phyloP scores from a whole-genome alignment of 2,329 filamentous ascomycete genomes.

The Penicillium brasilianum region DNA sequence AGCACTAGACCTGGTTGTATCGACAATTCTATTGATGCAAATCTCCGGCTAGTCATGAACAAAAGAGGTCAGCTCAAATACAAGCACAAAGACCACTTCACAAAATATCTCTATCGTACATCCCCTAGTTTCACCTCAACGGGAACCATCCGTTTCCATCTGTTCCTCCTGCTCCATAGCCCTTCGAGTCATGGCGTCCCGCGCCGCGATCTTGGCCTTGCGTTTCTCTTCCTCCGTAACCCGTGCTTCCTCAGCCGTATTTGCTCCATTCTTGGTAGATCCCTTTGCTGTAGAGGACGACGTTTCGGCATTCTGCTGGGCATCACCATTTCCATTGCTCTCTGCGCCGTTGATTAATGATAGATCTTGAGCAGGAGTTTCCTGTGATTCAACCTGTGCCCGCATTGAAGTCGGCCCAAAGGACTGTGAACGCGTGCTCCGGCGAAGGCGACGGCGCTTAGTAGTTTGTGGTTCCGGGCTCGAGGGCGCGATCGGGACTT shows the following conservation, averaged over 20 bases:
- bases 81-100: neutral
- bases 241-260: constrained; percentile 12
- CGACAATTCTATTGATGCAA: constrained; percentile 5
- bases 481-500: constrained; percentile 2
- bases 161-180: constrained; percentile 48
- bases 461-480: constrained; percentile 5
- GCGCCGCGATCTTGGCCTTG: constrained; percentile 41
- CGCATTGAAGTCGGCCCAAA: neutral
- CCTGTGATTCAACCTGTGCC: neutral
- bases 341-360: neutral
- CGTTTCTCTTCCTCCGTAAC: constrained; percentile 32
- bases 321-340: neutral
- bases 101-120: constrained; percentile 2
- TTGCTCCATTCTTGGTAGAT: neutral
- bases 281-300: constrained; percentile 6
- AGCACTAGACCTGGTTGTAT: neutral
- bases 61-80: neutral
- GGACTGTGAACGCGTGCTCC: constrained; percentile 22
- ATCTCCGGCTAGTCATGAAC: neutral
- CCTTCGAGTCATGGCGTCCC: constrained; percentile 42
- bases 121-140: constrained; percentile 17
- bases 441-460: constrained; percentile 18
- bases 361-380: neutral
- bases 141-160: constrained; percentile 39
- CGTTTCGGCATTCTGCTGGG: constrained; percentile 11